Percentiles rank a stretch among this genome's conserved stretches.
Conservation (phyloP, 2,329 filamentous ascomycete genomes). For the Cadophora gregata region DNA sequence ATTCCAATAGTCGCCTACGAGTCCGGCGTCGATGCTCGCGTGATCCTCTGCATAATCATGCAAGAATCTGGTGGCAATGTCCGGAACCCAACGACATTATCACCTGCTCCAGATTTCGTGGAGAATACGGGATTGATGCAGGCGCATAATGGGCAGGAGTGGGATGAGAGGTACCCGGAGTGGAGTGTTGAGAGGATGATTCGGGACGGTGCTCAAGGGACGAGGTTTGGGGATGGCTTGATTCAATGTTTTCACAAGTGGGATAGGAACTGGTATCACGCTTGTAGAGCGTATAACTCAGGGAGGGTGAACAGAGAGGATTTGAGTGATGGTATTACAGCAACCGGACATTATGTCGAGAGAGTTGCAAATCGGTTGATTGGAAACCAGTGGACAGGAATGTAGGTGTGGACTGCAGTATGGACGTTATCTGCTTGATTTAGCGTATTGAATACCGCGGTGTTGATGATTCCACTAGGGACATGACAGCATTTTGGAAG, state of each 20-base stretch:
- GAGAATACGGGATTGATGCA: conserved; percentile 28
- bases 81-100: conserved; percentile 8
- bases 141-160: conserved; percentile 25
- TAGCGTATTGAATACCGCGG: too few species aligned
- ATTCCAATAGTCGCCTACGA: conserved; percentile 24
- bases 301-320: conserved; percentile 23
- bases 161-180: conserved; percentile 19
- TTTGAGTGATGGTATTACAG: conserved; percentile 26
- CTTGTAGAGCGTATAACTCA: conserved; percentile 27
- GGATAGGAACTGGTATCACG: conserved; percentile 27
- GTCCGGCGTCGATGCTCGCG: conserved; percentile 29
- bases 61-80: conserved; percentile 31
- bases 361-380: conserved; percentile 28
- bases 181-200: conserved; percentile 25
- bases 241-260: conserved; percentile 21
- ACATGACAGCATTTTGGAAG: too few species aligned
- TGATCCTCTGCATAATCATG: conserved; percentile 33
- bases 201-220: conserved; percentile 23
- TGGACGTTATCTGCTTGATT: too few species aligned
- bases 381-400: conserved; percentile 24
- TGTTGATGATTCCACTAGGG: too few species aligned
- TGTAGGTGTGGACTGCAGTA: conserved; percentile 19
- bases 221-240: conserved; percentile 23
- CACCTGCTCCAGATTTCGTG: conserved; percentile 17
- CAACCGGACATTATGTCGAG: conserved; percentile 26